phyloP scores from a whole-genome alignment of 2,329 filamentous ascomycete species.

The Fusarium denticulatum region DNA sequence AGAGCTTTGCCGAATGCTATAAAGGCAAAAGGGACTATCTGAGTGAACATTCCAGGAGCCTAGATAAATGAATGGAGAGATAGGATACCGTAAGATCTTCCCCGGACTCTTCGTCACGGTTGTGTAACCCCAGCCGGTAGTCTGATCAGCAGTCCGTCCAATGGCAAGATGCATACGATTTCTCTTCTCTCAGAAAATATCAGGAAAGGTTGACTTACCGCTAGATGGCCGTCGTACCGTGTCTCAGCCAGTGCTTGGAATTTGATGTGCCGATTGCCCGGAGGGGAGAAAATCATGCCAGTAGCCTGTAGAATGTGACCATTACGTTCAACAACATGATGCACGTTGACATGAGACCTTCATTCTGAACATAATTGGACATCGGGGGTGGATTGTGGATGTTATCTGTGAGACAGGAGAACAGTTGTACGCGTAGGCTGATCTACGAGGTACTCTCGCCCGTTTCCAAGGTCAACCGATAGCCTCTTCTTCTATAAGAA shows the following conservation, averaged over 20 bases:
- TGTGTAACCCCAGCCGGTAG: background rate
- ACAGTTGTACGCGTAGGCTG: background rate
- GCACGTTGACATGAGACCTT: background rate
- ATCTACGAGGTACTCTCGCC: rapidly evolving
- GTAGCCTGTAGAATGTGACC: background rate
- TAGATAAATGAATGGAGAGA: no score
- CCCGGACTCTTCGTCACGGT: background rate
- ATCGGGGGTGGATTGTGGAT: background rate
- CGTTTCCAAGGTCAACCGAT: rapidly evolving
- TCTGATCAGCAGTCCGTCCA: background rate
- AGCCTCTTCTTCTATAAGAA: background rate
- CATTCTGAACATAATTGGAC: background rate
- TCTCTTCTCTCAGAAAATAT: background rate
- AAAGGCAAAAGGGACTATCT: no score
- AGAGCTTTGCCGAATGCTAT: no score
- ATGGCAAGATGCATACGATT: background rate
- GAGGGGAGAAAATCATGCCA: background rate
- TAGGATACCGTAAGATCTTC: rapidly evolving
- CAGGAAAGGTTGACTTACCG: background rate
- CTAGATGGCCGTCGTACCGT: background rate
- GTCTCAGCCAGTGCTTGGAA: background rate
- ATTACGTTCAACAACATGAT: no score
- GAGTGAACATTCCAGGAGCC: no score
- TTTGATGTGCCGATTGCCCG: background rate
- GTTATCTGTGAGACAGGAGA: background rate